Evolutionary conservation across 2,329 filamentous ascomycete genomes (phyloP).

Genomic region (Claviceps quebecensis): DNA sequence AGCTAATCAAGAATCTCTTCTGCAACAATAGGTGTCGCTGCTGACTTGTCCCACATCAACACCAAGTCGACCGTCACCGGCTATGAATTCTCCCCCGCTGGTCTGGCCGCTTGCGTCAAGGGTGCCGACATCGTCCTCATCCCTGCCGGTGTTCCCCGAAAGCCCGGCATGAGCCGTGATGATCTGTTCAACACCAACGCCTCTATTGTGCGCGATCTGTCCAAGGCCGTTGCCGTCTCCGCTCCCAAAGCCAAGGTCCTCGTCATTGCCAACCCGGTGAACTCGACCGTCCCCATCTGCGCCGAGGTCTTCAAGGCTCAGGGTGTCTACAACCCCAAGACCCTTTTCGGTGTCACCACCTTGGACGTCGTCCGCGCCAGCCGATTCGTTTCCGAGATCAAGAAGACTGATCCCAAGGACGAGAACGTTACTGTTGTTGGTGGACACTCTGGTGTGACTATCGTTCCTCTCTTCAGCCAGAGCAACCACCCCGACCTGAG

Average conservation of each 20-base stretch:
- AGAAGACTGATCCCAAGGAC: conserved; percentile 75
- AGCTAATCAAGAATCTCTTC: neutral
- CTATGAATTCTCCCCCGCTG: conserved; percentile 63
- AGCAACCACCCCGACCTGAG: conserved; percentile 73
- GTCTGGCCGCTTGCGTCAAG: conserved; percentile 68
- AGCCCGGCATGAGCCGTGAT: conserved; percentile 99
- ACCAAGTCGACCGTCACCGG: conserved; percentile 91
- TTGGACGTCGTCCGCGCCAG: conserved; percentile 96
- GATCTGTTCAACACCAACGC: conserved; percentile 99
- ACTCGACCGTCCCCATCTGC: conserved; percentile 97
- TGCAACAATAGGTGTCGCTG: conserved; percentile 70
- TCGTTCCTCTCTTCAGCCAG: conserved; percentile 94
- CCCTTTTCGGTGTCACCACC: conserved; percentile 97
- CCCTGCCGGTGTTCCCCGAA: conserved; percentile 94
- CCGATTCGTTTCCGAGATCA: conserved; percentile 93
- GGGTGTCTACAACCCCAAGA: conserved; percentile 98
- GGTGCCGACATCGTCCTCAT: conserved; percentile 91
- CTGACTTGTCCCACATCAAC: conserved; percentile 98
- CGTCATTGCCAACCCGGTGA: conserved; percentile 98
- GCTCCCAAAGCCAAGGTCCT: conserved; percentile 88
- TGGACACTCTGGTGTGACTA: conserved; percentile 95
- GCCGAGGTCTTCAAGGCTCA: conserved; percentile 91
- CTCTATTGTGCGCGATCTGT: conserved; percentile 95
- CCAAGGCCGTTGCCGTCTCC: conserved; percentile 82
- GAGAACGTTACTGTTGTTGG: conserved; percentile 95